phyloP scores from a whole-genome alignment of 345 rosid species.

The Eucalyptus tenuipes region DNA sequence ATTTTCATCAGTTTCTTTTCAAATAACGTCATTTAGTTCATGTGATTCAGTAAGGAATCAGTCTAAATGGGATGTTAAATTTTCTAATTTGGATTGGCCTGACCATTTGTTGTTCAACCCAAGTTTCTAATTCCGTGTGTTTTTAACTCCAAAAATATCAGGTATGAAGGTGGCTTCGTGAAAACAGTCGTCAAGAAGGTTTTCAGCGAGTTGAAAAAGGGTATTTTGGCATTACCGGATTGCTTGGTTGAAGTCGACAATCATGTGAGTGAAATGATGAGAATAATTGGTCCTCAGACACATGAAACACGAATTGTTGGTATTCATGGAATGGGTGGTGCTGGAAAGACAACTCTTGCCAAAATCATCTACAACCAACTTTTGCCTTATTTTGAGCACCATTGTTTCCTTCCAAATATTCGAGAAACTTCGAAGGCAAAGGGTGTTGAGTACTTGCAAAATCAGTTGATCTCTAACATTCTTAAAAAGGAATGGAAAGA shows the following conservation, averaged over 20 bases:
- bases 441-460: neutral
- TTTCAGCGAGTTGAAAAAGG: neutral
- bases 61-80: rapidly evolving
- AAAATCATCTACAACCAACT: neutral
- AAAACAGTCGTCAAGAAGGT: rapidly evolving
- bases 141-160: neutral
- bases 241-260: neutral
- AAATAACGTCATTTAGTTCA: neutral
- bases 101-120: neutral
- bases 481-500: neutral
- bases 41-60: neutral
- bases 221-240: rapidly evolving
- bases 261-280: neutral
- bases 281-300: rapidly evolving
- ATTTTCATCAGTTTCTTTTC: too few relatives aligned
- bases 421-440: neutral
- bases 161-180: rapidly evolving
- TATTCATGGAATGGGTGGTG: neutral
- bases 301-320: neutral
- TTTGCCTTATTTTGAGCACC: neutral
- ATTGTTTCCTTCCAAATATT: neutral
- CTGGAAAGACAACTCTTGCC: neutral
- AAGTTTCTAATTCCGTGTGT: neutral
- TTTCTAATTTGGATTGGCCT: neutral
- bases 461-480: rapidly evolving